Percentiles rank a stretch among this genome's conserved stretches.
Conservation (phyloP, 371 early-diverging fungal species). For the Saksenaea vasiformis region DNA sequence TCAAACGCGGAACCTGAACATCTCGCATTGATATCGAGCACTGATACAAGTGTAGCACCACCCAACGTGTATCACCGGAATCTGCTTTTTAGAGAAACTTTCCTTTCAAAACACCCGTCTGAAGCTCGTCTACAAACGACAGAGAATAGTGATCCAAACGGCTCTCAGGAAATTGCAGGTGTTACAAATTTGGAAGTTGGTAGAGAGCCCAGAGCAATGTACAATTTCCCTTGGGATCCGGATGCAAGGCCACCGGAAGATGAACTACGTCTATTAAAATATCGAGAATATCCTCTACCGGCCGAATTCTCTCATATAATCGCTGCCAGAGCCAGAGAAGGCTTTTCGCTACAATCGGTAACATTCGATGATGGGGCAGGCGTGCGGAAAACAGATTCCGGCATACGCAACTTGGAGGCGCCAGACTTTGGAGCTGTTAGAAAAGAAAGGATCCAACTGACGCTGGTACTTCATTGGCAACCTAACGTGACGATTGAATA, state of each 20-base stretch:
- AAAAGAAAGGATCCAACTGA: constrained; percentile 69
- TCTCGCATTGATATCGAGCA: background rate
- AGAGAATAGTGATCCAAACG: constrained; percentile 9
- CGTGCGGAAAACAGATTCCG: constrained; percentile 16
- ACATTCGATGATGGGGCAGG: constrained; percentile 44
- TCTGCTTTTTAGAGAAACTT: constrained; percentile 34
- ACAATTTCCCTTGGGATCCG: constrained; percentile 89
- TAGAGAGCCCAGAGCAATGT: constrained; percentile 10
- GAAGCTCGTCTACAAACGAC: constrained; percentile 3
- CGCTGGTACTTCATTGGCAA: constrained; percentile 80
- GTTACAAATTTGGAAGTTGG: constrained; percentile 7
- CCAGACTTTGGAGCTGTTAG: constrained; percentile 25
- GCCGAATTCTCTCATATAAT: constrained; percentile 76
- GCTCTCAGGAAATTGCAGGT: background rate
- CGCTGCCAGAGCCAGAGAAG: constrained; percentile 81
- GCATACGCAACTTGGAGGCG: constrained; percentile 23
- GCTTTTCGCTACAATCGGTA: constrained; percentile 76
- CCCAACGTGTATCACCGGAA: constrained; percentile 37
- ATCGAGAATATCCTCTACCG: constrained; percentile 69
- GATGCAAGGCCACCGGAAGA: constrained; percentile 73
- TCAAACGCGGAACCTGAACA: background rate
- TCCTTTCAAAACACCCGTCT: constrained; percentile 17
- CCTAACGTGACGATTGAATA: constrained; percentile 89
- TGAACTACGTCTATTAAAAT: constrained; percentile 76
- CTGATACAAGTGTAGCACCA: constrained; percentile 6